Evolutionary conservation across 1,284 basidiomycete species (phyloP), one percentile per base, ranked within the genome.

Genomic region (Omphalotus olearius): DNA sequence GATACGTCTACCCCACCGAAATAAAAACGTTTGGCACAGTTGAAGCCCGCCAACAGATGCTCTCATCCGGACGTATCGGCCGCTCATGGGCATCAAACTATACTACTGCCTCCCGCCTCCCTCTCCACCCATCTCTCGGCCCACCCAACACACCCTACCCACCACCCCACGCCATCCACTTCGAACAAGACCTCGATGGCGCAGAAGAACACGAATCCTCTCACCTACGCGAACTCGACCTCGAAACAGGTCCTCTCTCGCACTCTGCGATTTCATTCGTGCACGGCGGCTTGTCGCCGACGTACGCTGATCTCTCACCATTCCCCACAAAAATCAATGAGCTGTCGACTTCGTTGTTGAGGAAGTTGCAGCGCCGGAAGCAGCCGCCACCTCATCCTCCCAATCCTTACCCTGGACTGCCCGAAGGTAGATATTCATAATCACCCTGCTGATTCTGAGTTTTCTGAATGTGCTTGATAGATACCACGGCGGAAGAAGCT

Each of bases 71-170:
- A 1, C 83, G 80, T 66, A 84, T 97, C 40, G 93, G 91, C 1
- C 74, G 79, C 45, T 80, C 88, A 41, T 97, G 93, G 92, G 81
- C 91, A 3, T 68, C 74, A 26, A 97, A 97, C 67, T 97, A 97
- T 66, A 87, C 88, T 3, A 80, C 86, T 13, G 81, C 92, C 1
- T 85, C 88, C 4, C 83, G 91, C 26, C 81, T 97, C 2, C 88
- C 91, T 26, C 69, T 91, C 11, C 88, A 90, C 60, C 79, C 81
- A 4, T 76, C 78, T 4, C 71, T 91, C 4, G 85, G 88, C 2
- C 76, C 79, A 4, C 79, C 83, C 30, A 85, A 91, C 61, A 78
- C 80, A n/a, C 80, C 90, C 45, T 87, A 81, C 61, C 81, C 83
- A 10, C 76, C 83, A 1, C 50, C 64, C 11, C 51, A 36, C 18